Evolutionary conservation across 2,329 filamentous ascomycete species (phyloP), one percentile per base, ranked within the genome.

Genomic region (Diaporthe amygdali): DNA sequence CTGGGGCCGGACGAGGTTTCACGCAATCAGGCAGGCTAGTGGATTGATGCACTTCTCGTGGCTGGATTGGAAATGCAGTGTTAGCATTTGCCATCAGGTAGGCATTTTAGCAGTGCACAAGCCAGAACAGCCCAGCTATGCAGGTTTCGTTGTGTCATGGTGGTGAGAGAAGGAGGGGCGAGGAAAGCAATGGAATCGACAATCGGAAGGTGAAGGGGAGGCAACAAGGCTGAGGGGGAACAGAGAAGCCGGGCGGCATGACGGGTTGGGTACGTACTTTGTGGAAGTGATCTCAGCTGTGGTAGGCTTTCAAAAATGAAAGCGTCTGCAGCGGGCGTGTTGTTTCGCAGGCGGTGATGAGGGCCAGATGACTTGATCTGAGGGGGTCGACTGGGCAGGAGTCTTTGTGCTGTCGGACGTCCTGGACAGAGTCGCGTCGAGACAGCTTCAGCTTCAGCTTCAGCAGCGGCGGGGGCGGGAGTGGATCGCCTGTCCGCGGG

Each of bases 241-340:
- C 9, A 52, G 17, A 5, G 41, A 61, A 55, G 66, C 56, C 44
- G 56, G 69, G 59, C 52, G 46, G 55, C 15, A 52, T 30, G 34
- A 27, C 61, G 68, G 22, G 47, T 49, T 27, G 27, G 37, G 41
- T 9, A 73, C 72, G 32, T 69, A 72, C 72, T 34, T 39, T 69
- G 69, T 69, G 74, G 74, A 75, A 75, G 74, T 74, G 74, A 74
- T 73, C 73, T 73, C 69, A 73, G 73, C 72, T 68, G 55, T 73
- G 61, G 32, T 51, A 41, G 59, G 71, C 69, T 71, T 70, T 68
- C 52, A 68, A 66, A 51, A 46, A 49, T 72, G 70, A 71, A 74
- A 71, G 71, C 67, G 66, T 73, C 72, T 69, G 70, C 72, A 47
- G 52, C 39, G 49, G 68, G 34, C 54, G 51, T 70, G 20, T 66